A percentile compares a stretch with the other conserved stretches of the same genome.
Evolutionary conservation across 1,139 yeast species (phyloP).

Genomic region (Yamadazyma aaseri): DNA sequence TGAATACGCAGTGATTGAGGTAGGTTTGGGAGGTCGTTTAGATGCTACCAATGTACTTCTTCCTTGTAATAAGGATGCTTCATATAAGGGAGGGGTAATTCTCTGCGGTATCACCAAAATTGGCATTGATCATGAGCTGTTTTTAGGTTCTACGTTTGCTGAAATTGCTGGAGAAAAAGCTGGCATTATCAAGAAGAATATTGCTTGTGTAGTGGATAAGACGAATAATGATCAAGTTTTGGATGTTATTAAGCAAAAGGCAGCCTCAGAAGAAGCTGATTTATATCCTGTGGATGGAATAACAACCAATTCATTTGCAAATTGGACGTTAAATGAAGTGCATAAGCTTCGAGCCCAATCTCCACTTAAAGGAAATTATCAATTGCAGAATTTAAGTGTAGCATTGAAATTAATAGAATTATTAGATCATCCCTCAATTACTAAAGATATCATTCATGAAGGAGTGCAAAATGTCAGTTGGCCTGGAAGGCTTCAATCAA

Average conservation of each 20-base stretch:
- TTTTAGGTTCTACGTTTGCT: slow-evolving; percentile 63
- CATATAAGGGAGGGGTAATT: slow-evolving; percentile 40
- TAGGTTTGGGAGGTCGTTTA: slow-evolving; percentile 83
- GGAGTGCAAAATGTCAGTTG: slow-evolving; percentile 57
- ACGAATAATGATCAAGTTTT: slow-evolving; percentile 57
- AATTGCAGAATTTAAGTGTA: slow-evolving; percentile 63
- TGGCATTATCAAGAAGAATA: slow-evolving; percentile 66
- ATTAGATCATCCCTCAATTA: slow-evolving; percentile 23
- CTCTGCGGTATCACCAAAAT: slow-evolving; percentile 80
- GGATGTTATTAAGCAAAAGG: slow-evolving; percentile 32
- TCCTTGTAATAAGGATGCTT: slow-evolving; percentile 21
- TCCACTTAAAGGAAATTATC: slow-evolving; percentile 73
- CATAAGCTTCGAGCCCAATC: slow-evolving; percentile 28
- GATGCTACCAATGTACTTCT: slow-evolving; percentile 78
- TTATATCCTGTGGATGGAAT: slow-evolving; percentile 20
- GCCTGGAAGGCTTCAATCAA: slow-evolving; percentile 63
- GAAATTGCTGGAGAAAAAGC: slow-evolving; percentile 78
- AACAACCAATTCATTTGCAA: not conserved
- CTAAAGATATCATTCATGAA: slow-evolving; percentile 30
- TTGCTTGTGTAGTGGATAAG: slow-evolving; percentile 72
- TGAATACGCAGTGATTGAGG: slow-evolving; percentile 78
- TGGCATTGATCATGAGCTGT: slow-evolving; percentile 77
- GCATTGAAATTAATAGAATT: slow-evolving; percentile 60
- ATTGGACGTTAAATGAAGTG: slow-evolving; percentile 8
- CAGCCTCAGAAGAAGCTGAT: slow-evolving; percentile 17